Base-by-base conservation (phyloP, 1,284 basidiomycete species). In the Papiliotrema laurentii region DNA sequence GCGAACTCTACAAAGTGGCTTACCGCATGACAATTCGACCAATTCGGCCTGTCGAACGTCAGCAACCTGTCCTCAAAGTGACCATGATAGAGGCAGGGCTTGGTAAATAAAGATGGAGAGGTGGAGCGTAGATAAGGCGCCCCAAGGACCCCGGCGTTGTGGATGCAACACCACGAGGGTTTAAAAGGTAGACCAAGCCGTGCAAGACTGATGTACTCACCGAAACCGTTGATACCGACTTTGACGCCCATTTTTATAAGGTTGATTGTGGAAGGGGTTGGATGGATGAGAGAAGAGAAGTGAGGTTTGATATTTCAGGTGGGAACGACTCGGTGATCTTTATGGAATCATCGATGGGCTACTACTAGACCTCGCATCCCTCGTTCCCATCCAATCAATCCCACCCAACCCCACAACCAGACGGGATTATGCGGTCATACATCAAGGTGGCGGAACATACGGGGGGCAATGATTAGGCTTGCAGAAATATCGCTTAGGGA, bases 181-280 rank as follows among this genome's bases (percentile, higher is more conserved):
- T n/a, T n/a, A n/a, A 36, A 34, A 46, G 33, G 24, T n/a, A 27
- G 11, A 33, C 47, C 33, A 33, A 36, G 18, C 26, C 18, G 22
- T 14, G 28, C 43, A 18, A 34, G 44, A 34, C 33, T 26, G 27
- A 21, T 19, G 10, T 16, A 71, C 86, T 73, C 70, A 91, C 89
- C 89, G 79, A 92, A 93, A 80, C 89, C 89, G 79, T 94, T 94
- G 79, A 94, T 93, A 68, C 90, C 90, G 73, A 91, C 87, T 78
- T 89, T 86, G 76, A 89, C 83, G 58, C 60, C 62, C 75, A 77
- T 77, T 55, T 48, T 74, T 50, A 43, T 49, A 41, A 24, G 44
- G 24, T 37, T 34, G 39, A 25, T 47, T 41, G 34, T 49, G 35
- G 19, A 24, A 21, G 27, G 24, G 26, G 28, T 5, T 34, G 33